These are phyloP conservation scores for Venturia pyrina DNA, from an alignment of 2,329 filamentous ascomycete species.

Conservation along the genomic window DNA sequence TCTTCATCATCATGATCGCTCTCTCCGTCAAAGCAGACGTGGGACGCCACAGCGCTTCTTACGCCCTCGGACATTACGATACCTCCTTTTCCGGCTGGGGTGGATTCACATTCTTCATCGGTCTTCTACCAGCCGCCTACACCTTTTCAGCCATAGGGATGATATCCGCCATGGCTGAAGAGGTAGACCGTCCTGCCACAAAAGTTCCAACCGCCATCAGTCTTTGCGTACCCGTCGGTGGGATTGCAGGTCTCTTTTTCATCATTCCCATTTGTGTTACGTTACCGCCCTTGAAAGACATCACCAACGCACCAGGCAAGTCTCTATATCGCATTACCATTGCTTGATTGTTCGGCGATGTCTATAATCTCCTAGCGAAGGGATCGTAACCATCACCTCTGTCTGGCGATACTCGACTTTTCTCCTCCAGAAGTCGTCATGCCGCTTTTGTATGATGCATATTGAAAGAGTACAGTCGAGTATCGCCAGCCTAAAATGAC, in stretches of 20 bases:
- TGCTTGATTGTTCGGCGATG: neutral
- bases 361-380: neutral
- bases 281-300: slow-evolving; percentile 52
- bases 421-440: no score
- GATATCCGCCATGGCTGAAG: slow-evolving; percentile 37
- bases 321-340: neutral
- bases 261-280: slow-evolving; percentile 71
- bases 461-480: no score
- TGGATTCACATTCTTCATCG: slow-evolving; percentile 65
- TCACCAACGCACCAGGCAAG: slow-evolving; percentile 44
- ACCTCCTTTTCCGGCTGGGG: slow-evolving; percentile 49
- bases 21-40: slow-evolving; percentile 47
- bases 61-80: slow-evolving; percentile 61
- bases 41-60: slow-evolving; percentile 45
- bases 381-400: no score
- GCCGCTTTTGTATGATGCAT: no score
- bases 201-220: slow-evolving; percentile 53
- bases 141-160: slow-evolving; percentile 60
- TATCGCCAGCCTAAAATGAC: no score
- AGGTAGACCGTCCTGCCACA: slow-evolving; percentile 34
- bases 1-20: slow-evolving; percentile 58
- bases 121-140: slow-evolving; percentile 55
- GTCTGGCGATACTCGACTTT: no score
- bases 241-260: slow-evolving; percentile 58
- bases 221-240: slow-evolving; percentile 38